Base-by-base conservation (phyloP, 1,139 yeast genomes). In the Hanseniaspora sp. region DNA sequence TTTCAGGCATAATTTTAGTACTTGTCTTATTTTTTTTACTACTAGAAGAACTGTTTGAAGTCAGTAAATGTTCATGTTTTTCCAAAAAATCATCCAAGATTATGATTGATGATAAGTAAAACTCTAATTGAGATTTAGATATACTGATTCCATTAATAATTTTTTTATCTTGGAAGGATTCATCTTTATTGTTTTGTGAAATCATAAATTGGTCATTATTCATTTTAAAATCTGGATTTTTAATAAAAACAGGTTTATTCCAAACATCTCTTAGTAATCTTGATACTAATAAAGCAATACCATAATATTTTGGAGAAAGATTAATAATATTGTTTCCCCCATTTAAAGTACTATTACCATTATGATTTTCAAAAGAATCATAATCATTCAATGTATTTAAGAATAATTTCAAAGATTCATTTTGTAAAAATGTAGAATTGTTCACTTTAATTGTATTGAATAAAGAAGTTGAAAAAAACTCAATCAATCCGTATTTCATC, bases 291-390 rank as follows among this genome's bases (percentile, higher is more conserved):
- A 88, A 75, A 18, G 94, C 82, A n/a, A 88, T 78, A 52, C 96
- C 97, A 67, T 87, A 92, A 63, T 90, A 88, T 59, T 96, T 74
- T 60, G 95, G 95, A 69, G 96, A 86, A 59, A 92, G 74, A 38
- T 86, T 79, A 9, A 92, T 95, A 63, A 83, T 82, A 7, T 8
- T 29, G 11, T 18, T 29, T 5, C 34, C 39, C 1, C 34, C 39
- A 8, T 54, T 46, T 29, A 43, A 17, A 12, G 18, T 13, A 12
- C 5, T 17, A 30, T 6, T 8, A 17, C 15, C 8, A 17, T 7
- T 31, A 15, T 17, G 6, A 28, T 15, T 41, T 8, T 43, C 47
- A 49, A 43, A 42, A n/a, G 31, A 7, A 29, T 51, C 45, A 30
- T 15, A 17, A 18, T 51, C 45, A 11, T 33, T 51, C 11, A 44